These are phyloP conservation scores for Phallus indusiatus DNA, from an alignment of 768 basidiomycete species.

Conservation along the genomic window DNA sequence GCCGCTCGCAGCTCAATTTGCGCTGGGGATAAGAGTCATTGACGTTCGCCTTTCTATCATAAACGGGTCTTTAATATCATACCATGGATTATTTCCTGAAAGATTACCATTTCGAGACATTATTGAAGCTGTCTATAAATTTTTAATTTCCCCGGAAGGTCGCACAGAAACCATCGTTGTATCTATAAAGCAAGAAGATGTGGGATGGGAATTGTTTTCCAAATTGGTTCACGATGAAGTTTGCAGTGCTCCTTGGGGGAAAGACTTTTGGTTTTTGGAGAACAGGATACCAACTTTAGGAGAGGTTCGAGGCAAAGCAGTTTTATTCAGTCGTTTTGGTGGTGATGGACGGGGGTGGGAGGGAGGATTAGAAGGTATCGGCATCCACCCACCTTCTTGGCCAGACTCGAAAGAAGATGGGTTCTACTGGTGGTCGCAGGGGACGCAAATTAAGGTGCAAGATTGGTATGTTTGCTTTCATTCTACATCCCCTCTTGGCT, in stretches of 20 bases:
- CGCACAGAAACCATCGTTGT: conserved; percentile 70
- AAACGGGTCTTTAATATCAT: conserved; percentile 55
- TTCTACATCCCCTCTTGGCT: neutral
- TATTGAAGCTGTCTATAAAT: conserved; percentile 48
- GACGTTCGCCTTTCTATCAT: conserved; percentile 74
- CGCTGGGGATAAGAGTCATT: conserved; percentile 68
- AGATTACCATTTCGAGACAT: conserved; percentile 58
- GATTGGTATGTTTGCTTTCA: conserved; percentile 55
- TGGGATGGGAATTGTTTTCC: conserved; percentile 44
- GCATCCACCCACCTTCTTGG: conserved; percentile 84
- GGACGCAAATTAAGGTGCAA: conserved; percentile 62
- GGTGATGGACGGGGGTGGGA: conserved; percentile 62
- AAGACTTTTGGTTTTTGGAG: conserved; percentile 72
- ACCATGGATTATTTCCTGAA: conserved; percentile 73
- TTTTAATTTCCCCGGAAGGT: conserved; percentile 49
- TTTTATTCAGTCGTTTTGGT: conserved; percentile 83
- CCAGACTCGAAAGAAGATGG: conserved; percentile 66
- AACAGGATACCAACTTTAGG: conserved; percentile 74
- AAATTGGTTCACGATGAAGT: conserved; percentile 58
- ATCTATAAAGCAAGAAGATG: conserved; percentile 87
- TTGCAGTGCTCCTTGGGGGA: conserved; percentile 34
- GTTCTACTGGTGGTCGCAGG: conserved; percentile 72
- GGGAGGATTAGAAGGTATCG: conserved; percentile 56
- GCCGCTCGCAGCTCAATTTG: conserved; percentile 59
- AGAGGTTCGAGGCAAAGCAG: conserved; percentile 76